These are phyloP conservation scores for Abortiporus biennis DNA, from an alignment of 1,284 basidiomycete genomes.

Conservation along the genomic window DNA sequence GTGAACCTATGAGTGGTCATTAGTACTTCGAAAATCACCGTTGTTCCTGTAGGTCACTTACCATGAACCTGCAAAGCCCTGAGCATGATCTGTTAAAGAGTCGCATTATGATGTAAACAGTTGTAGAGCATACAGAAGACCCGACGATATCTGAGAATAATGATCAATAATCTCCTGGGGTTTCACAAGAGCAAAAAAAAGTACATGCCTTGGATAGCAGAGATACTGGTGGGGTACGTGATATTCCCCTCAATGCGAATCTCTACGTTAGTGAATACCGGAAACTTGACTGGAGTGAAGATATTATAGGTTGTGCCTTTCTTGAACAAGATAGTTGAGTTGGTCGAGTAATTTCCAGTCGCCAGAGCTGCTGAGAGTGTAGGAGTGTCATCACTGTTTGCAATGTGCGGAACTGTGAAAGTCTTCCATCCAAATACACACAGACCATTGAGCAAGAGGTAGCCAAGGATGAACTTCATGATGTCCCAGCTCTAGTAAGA, in stretches of 20 bases:
- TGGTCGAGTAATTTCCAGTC: conserved; percentile 31
- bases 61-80: conserved; percentile 47
- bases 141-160: conserved; percentile 9
- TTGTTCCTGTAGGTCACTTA: conserved; percentile 15
- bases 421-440: conserved; percentile 35
- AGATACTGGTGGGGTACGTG: conserved; percentile 46
- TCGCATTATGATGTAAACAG: no score
- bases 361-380: conserved; percentile 34
- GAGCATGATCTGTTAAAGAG: background rate
- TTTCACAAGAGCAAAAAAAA: background rate
- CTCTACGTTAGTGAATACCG: conserved; percentile 48
- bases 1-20: conserved; percentile 38
- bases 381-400: conserved; percentile 46
- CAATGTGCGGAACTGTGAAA: conserved; percentile 42
- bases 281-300: conserved; percentile 51
- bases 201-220: conserved; percentile 44
- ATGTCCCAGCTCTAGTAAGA: no score
- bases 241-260: conserved; percentile 53
- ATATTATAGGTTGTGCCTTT: conserved; percentile 54
- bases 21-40: background rate
- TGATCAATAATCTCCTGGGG: background rate
- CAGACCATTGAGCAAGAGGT: background rate
- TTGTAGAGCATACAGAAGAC: conserved; percentile 36
- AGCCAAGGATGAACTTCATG: background rate
- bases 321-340: conserved; percentile 51